These are phyloP conservation scores for Penicillium paradoxum DNA, from an alignment of 495 filamentous ascomycete genomes.

Conservation along the genomic window DNA sequence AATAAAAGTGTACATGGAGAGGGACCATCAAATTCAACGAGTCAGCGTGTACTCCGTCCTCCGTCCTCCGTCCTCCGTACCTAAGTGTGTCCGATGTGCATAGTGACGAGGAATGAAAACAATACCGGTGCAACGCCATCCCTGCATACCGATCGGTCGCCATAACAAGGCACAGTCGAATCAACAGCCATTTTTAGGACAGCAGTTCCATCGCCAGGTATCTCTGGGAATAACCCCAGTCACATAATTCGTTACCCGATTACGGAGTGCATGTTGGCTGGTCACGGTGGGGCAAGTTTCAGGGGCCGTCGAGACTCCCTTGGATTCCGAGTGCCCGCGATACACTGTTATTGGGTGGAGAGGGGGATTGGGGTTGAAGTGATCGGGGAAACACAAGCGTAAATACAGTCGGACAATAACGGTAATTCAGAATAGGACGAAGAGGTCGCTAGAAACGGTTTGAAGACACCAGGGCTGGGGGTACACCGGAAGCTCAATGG, in stretches of 20 bases:
- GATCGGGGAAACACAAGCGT: slow-evolving; percentile 4
- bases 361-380: neutral
- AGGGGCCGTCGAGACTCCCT: slow-evolving; percentile 31
- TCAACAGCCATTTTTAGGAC: neutral
- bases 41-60: neutral
- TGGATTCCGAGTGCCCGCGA: slow-evolving; percentile 18
- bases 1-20: neutral
- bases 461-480: neutral
- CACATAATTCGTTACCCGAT: slow-evolving; percentile 23
- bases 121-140: slow-evolving; percentile 19
- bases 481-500: neutral
- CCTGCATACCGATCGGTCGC: slow-evolving; percentile 28
- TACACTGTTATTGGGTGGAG: slow-evolving; percentile 11
- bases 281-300: slow-evolving; percentile 23
- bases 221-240: slow-evolving; percentile 10
- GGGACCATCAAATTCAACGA: neutral
- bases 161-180: slow-evolving; percentile 26
- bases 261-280: slow-evolving; percentile 12
- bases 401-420: slow-evolving; percentile 8
- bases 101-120: slow-evolving; percentile 29
- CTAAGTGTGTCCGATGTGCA: neutral
- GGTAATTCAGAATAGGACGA: slow-evolving; percentile 3
- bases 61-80: too few relatives aligned
- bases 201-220: slow-evolving; percentile 8
- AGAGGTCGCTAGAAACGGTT: neutral